These are phyloP conservation scores for Styphnolobium japonicum DNA, from an alignment of 306 rosid genomes.

Conservation along the genomic window DNA sequence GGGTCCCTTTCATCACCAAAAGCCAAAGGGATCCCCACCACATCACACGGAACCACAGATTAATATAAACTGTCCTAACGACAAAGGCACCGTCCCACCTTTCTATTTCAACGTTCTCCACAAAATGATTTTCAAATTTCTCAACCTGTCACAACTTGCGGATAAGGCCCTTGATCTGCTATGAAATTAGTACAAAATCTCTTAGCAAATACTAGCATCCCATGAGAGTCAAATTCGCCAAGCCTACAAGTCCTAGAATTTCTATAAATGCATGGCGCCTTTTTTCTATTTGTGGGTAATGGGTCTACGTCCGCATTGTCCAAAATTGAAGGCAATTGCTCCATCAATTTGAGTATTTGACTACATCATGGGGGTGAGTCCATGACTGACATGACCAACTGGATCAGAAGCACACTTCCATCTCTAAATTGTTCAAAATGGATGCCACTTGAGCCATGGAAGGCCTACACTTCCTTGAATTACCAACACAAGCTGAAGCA, in stretches of 20 bases:
- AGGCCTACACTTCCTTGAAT: conserved; percentile 74
- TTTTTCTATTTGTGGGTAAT: neutral
- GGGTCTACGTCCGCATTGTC: neutral
- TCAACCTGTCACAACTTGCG: neutral
- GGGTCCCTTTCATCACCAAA: conserved; percentile 20
- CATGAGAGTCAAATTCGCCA: neutral
- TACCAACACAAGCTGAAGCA: conserved; percentile 69
- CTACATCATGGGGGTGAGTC: neutral
- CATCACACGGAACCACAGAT: conserved; percentile 25
- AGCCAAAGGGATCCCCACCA: conserved; percentile 3
- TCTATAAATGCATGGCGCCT: neutral
- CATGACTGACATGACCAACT: neutral
- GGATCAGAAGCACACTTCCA: conserved; percentile 29
- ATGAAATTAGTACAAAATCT: neutral
- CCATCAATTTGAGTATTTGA: neutral
- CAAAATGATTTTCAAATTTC: neutral
- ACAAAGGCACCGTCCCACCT: conserved; percentile 21
- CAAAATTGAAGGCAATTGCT: neutral
- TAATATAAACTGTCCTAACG: neutral
- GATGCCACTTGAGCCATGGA: conserved; percentile 57
- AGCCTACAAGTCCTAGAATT: neutral
- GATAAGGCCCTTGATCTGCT: neutral
- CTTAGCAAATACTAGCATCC: neutral
- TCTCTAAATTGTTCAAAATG: conserved; percentile 56
- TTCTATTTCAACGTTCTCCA: conserved; percentile 2